phyloP scores from a whole-genome alignment of 306 rosid genomes.

The Trichosanthes truncata region DNA sequence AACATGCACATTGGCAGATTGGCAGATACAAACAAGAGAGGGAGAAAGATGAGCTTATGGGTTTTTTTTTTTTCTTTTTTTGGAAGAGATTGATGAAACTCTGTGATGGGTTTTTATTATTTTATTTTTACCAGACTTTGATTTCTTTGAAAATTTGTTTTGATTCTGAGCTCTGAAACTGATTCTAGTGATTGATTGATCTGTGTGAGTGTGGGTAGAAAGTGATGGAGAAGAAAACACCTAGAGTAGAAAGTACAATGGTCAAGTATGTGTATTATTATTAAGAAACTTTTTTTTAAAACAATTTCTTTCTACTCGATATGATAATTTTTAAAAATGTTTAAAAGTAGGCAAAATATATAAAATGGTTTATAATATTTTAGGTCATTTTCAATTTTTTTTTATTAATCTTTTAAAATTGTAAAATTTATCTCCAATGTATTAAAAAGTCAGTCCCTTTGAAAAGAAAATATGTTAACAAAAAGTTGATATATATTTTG shows the following conservation, averaged over 20 bases:
- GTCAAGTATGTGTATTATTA: neutral
- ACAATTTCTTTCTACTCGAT: too few relatives aligned
- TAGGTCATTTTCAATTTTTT: too few relatives aligned
- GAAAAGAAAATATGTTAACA: too few relatives aligned
- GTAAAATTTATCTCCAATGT: too few relatives aligned
- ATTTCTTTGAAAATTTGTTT: neutral
- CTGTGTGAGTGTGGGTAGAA: neutral
- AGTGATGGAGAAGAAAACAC: neutral
- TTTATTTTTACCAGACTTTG: neutral
- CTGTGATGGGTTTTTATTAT: neutral
- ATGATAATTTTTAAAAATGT: too few relatives aligned
- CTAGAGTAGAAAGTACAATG: neutral
- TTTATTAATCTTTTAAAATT: too few relatives aligned
- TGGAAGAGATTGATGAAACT: neutral
- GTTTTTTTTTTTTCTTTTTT: neutral
- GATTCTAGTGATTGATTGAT: too few relatives aligned
- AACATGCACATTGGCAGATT: constrained; percentile 1
- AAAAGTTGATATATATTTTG: too few relatives aligned
- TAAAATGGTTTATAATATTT: too few relatives aligned
- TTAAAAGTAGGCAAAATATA: too few relatives aligned
- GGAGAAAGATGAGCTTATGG: neutral
- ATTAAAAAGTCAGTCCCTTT: too few relatives aligned
- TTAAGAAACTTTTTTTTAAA: neutral
- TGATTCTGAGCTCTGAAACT: neutral
- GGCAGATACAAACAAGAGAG: neutral